Percentiles rank a stretch among this genome's conserved stretches.
These are phyloP conservation scores for Diplotaxis tenuifolia DNA, from an alignment of 345 rosid genomes.

Conservation along the genomic window DNA sequence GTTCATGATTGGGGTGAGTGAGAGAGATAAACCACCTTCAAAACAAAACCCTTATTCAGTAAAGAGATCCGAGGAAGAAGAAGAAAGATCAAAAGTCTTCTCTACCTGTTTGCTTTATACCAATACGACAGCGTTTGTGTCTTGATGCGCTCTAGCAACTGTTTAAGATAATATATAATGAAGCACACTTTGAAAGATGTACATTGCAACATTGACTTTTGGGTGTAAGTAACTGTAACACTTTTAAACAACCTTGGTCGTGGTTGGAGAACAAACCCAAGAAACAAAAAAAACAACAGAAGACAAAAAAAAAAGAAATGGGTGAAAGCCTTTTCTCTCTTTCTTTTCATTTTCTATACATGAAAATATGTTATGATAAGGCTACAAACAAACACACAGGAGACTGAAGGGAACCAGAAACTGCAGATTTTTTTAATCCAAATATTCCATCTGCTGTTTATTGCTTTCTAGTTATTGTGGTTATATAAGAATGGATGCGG, in stretches of 20 bases:
- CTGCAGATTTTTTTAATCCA: conserved; percentile 25
- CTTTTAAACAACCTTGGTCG: conserved; percentile 5
- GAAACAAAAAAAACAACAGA: conserved; percentile 5
- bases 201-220: not conserved
- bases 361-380: conserved; percentile 3
- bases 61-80: not conserved
- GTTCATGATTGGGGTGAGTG: conserved; percentile 43
- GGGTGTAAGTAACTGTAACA: conserved; percentile 16
- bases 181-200: not conserved
- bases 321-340: conserved; percentile 12
- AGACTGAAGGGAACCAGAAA: conserved; percentile 1
- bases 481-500: conserved; percentile 32
- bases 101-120: too few species aligned
- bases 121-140: too few species aligned
- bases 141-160: not conserved
- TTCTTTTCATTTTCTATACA: conserved; percentile 33
- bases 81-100: not conserved
- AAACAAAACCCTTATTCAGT: conserved; percentile 17
- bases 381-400: not conserved
- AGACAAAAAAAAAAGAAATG: too few species aligned
- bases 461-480: conserved; percentile 28
- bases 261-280: conserved; percentile 14
- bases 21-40: conserved; percentile 18
- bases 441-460: conserved; percentile 25
- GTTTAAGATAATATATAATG: not conserved